These are phyloP conservation scores for Pseudogymnoascus sp. DNA, from an alignment of 2,329 filamentous ascomycete genomes.

Conservation along the genomic window DNA sequence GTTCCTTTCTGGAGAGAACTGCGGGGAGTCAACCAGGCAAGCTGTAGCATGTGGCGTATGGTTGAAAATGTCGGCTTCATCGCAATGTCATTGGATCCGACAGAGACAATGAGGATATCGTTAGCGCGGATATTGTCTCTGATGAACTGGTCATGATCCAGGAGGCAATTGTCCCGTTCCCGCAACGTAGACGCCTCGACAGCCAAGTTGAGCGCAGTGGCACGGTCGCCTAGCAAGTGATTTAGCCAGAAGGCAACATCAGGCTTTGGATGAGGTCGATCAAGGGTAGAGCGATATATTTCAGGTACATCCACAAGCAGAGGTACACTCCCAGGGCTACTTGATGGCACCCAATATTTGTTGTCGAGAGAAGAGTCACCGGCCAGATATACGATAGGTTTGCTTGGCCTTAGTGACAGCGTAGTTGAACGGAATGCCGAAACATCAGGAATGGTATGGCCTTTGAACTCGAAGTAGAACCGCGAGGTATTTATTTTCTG, in stretches of 20 bases:
- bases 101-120: constrained; percentile 17
- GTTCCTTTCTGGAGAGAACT: constrained; percentile 14
- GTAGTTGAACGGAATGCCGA: constrained; percentile 13
- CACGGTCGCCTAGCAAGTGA: constrained; percentile 15
- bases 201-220: constrained; percentile 16
- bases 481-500: constrained; percentile 16
- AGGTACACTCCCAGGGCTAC: constrained; percentile 14
- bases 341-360: constrained; percentile 19
- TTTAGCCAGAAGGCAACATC: constrained; percentile 20
- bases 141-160: constrained; percentile 17
- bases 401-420: constrained; percentile 12
- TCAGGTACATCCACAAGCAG: constrained; percentile 15
- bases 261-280: constrained; percentile 16
- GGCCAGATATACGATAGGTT: constrained; percentile 17
- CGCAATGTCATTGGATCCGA: constrained; percentile 19
- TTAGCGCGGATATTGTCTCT: constrained; percentile 15
- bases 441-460: constrained; percentile 15
- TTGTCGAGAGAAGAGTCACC: constrained; percentile 19
- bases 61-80: constrained; percentile 17
- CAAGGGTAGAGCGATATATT: constrained; percentile 16
- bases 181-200: constrained; percentile 15
- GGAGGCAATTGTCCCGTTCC: constrained; percentile 12
- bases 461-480: constrained; percentile 17
- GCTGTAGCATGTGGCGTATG: constrained; percentile 15
- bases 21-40: constrained; percentile 17